Evolutionary conservation across 352 stramenopile genomes (phyloP), one percentile per base, ranked within the genome.

Genomic region (Pythium phragmiticola): DNA sequence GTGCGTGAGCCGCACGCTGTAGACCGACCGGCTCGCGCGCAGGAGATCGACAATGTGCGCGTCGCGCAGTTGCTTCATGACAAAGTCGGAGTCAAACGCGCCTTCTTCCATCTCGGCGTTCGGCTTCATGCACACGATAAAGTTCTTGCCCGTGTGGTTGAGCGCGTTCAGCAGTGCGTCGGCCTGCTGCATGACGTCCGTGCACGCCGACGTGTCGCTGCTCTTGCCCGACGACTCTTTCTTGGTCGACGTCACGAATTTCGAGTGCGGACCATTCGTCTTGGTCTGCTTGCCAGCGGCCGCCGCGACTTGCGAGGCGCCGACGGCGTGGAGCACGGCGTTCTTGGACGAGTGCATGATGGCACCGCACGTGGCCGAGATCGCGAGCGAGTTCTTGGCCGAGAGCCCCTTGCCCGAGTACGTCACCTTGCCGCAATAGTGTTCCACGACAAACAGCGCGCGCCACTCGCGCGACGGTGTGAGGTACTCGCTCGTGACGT

Each of bases 271-370:
- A 2, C 48, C 70, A 54, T 66, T 76, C 12, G 57, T 56, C 64
- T 68, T 66, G 23, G 63, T 62, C 53, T 72, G 66, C 41, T 84
- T 86, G 11, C 72, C 68, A 54, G 65, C 85, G 13, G 77, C 77
- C 26, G 79, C 72, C 47, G 83, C 75, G 49, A 90, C 78, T 57
- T 92, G 83, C 33, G 83, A 77, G 2, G 79, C 77, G 0, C 83
- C 83, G 13, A 92, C 80, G 30, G 83, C 83, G 56, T 84, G 80
- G 13, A 92, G 68, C 23, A 92, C 80, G 7, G 72, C 73, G 66
- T 94, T 94, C 52, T 84, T 92, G 21, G 85, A 94, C 14, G 83
- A 92, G 26, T 92, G 83, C 77, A 94, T 89, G 48, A 94, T 94
- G 7, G 85, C 85, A 1, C 78, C 83, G 60, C 83, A 91, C 6